Evolutionary conservation across 2,329 filamentous ascomycete genomes (phyloP).

Genomic region (Cytospora paraplurivora): DNA sequence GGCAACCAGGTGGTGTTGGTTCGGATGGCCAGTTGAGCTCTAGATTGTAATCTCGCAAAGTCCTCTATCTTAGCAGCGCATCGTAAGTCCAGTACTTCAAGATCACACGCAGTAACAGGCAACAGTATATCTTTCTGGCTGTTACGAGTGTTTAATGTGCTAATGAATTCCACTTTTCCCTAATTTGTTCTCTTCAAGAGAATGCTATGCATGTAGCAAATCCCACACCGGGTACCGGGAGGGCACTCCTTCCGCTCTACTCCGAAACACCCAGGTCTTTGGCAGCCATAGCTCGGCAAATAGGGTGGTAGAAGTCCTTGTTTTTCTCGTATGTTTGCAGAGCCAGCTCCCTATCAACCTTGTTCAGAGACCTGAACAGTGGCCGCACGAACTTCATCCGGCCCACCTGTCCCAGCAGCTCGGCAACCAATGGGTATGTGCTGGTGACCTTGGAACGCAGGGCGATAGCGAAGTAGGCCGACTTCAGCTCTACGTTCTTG

Average conservation of each 20-base stretch:
- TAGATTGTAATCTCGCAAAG: not conserved
- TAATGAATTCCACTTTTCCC: not conserved
- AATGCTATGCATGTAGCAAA: not conserved
- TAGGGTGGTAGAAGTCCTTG: conserved; percentile 92
- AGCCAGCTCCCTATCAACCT: conserved; percentile 73
- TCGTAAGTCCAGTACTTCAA: not conserved
- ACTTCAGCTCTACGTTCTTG: conserved; percentile 83
- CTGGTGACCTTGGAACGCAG: conserved; percentile 71
- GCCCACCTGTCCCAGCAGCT: conserved; percentile 79
- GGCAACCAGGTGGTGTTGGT: not conserved
- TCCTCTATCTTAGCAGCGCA: not conserved
- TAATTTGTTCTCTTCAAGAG: not conserved
- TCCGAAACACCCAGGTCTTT: conserved; percentile 67
- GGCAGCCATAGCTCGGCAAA: conserved; percentile 82
- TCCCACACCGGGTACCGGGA: not conserved
- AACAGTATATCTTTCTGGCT: not conserved
- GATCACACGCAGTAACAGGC: not conserved
- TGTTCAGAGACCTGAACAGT: conserved; percentile 74
- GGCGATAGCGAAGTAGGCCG: conserved; percentile 78
- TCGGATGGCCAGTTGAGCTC: not conserved
- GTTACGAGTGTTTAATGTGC: not conserved
- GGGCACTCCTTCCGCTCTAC: not conserved
- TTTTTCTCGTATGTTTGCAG: conserved; percentile 83
- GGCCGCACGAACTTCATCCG: conserved; percentile 97
- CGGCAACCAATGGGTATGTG: conserved; percentile 70